Evolutionary conservation across 208 protist species (phyloP).

Genomic region (Giardia duodenalis): DNA sequence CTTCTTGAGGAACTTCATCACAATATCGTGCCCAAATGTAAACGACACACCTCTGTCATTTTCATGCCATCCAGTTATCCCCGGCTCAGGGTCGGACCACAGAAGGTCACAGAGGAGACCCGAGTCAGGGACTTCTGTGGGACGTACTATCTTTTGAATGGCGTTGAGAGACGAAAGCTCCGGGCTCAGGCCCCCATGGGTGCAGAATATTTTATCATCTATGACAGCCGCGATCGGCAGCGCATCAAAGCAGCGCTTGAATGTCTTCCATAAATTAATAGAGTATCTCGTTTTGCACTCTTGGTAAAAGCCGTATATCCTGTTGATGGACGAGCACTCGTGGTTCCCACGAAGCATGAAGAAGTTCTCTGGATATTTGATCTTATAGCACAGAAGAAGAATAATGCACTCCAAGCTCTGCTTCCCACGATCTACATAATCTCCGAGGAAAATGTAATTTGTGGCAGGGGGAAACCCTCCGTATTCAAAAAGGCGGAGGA

Average conservation of each 20-base stretch:
- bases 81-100: slow-evolving; percentile 91
- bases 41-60: slow-evolving; percentile 92
- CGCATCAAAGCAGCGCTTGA: slow-evolving; percentile 95
- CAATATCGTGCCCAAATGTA: slow-evolving; percentile 88
- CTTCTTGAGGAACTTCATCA: slow-evolving; percentile 85
- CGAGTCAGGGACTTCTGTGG: slow-evolving; percentile 91
- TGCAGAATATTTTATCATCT: slow-evolving; percentile 97
- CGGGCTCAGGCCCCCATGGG: slow-evolving; percentile 85
- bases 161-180: slow-evolving; percentile 81
- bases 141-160: slow-evolving; percentile 77
- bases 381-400: slow-evolving; percentile 46
- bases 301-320: slow-evolving; percentile 96
- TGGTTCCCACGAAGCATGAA: slow-evolving; percentile 96
- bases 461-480: slow-evolving; percentile 88
- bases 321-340: slow-evolving; percentile 88
- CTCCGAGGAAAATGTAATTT: slow-evolving; percentile 99
- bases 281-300: slow-evolving; percentile 82
- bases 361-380: slow-evolving; percentile 63
- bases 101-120: slow-evolving; percentile 94
- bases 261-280: slow-evolving; percentile 91
- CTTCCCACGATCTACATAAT: slow-evolving; percentile 97
- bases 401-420: slow-evolving; percentile 90
- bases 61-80: slow-evolving; percentile 76
- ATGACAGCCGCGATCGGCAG: slow-evolving; percentile 91
- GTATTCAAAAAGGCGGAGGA: slow-evolving; percentile 97